Conservation (phyloP, 768 basidiomycete species). For the Fomitopsis serialis region DNA sequence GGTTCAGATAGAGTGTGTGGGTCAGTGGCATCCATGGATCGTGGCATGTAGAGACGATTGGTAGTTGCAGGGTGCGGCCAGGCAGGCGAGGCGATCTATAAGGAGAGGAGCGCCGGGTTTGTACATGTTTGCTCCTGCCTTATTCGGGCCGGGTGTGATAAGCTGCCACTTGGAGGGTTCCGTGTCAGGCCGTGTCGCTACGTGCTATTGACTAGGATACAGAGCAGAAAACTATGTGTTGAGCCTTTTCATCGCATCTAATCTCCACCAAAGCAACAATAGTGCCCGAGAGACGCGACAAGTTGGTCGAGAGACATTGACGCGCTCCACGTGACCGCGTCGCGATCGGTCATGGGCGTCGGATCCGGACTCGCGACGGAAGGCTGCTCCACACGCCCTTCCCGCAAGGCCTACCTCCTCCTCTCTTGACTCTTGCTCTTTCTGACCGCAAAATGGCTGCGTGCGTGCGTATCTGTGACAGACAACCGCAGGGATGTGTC, state of each 20-base stretch:
- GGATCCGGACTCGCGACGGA: background rate
- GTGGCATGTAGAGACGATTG: constrained; percentile 1
- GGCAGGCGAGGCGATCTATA: constrained; percentile 18
- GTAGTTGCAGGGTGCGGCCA: constrained; percentile 2
- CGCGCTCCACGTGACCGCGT: background rate
- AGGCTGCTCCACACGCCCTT: too few species aligned
- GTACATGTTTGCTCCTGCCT: background rate
- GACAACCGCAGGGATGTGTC: too few species aligned
- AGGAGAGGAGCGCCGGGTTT: constrained; percentile 4
- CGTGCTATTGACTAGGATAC: background rate
- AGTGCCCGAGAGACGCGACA: background rate
- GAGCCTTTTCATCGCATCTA: too few species aligned
- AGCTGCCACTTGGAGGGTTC: background rate
- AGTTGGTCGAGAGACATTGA: background rate
- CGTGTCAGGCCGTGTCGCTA: background rate
- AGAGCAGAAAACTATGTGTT: too few species aligned
- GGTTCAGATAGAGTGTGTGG: constrained; percentile 49
- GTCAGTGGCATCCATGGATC: constrained; percentile 28
- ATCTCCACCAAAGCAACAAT: background rate
- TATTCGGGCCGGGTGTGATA: background rate
- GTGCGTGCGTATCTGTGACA: too few species aligned
- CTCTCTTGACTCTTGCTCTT: too few species aligned
- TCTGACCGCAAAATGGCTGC: too few species aligned
- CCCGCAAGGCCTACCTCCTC: too few species aligned
- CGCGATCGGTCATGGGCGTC: background rate